phyloP scores from a whole-genome alignment of 768 basidiomycete species.

The Cantharellus anzutake region DNA sequence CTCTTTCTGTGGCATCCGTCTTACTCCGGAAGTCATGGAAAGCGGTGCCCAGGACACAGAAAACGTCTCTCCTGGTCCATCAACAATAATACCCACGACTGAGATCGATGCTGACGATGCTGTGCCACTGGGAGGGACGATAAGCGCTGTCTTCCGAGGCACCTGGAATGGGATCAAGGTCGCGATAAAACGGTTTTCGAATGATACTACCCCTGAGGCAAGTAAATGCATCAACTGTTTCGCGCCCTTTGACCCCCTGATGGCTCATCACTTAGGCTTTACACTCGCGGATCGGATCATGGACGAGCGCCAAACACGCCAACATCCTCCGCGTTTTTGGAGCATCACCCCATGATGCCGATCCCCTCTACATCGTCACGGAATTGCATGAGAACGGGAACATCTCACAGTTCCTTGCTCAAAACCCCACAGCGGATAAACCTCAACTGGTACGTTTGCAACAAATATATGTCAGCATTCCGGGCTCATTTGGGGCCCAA shows the following conservation, averaged over 20 bases:
- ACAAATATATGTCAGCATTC: background rate
- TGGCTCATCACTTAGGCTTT: conserved; percentile 1
- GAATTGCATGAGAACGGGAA: conserved; percentile 2
- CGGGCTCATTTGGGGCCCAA: background rate
- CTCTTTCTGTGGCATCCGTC: too few relatives aligned
- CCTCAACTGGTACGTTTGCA: conserved; percentile 1
- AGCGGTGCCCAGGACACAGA: too few relatives aligned
- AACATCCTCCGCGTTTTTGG: conserved; percentile 5
- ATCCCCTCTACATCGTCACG: conserved; percentile 2
- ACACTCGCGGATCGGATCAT: background rate
- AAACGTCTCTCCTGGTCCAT: too few relatives aligned
- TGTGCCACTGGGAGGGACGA: background rate
- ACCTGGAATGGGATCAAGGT: conserved; percentile 1
- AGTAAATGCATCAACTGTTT: background rate
- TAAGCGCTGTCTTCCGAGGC: background rate
- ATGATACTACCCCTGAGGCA: background rate
- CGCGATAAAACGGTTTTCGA: conserved; percentile 1
- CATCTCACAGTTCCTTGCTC: background rate
- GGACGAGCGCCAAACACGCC: background rate
- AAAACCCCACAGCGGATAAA: background rate
- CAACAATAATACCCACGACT: background rate
- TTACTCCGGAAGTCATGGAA: too few relatives aligned
- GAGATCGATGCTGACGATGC: background rate
- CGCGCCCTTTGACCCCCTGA: background rate
- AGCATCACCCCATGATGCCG: background rate